Evolutionary conservation across 352 stramenopile genomes (phyloP), one percentile per base, ranked within the genome.

Genomic region (Phytophthora europaea): DNA sequence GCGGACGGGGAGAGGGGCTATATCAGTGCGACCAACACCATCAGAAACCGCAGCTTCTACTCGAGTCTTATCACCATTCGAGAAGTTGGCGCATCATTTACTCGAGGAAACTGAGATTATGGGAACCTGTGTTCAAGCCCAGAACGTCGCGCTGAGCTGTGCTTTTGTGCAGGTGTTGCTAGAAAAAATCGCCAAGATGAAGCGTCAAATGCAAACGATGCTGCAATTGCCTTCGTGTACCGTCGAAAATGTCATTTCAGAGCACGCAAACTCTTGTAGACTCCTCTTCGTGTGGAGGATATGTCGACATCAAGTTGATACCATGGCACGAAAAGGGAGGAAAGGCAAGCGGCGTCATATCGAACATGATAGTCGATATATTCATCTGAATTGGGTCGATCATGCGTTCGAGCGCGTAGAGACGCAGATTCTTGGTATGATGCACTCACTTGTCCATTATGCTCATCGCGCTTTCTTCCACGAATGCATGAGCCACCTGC

Each of bases 101-200:
- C 78, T 94, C 0, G 87, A 94, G 78, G 87, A 94, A 45, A 91
- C 77, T 3, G 87, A 94, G 48, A 75, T 91, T 18, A 69, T 93
- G n/a, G 80, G 84, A 9, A 78, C 78, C 9, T 91, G 79, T 54
- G 78, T 94, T 16, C 82, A 94, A 61, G 82, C 87, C 16, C 87
- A 88, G 54, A 93, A 89, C 31, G 71, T 84, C 8, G 78, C 87
- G 1, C 45, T 93, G 13, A 82, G 78, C 18, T 80, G 85, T 16
- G 84, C 83, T 4, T 89, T 94, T 58, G 85, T 89, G 0, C 85
- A 94, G 52, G 81, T 93, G 13, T 56, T 94, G 5, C 68, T 83
- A 3, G 87, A 93, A 48, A 90, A 89, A 43, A 67, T 92, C 0
- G 63, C 56, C n/a, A 85, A 84, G 31, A 70, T 91, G 28, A 71